Conservation (phyloP, 352 stramenopile species). For the Phytophthora sojae region DNA sequence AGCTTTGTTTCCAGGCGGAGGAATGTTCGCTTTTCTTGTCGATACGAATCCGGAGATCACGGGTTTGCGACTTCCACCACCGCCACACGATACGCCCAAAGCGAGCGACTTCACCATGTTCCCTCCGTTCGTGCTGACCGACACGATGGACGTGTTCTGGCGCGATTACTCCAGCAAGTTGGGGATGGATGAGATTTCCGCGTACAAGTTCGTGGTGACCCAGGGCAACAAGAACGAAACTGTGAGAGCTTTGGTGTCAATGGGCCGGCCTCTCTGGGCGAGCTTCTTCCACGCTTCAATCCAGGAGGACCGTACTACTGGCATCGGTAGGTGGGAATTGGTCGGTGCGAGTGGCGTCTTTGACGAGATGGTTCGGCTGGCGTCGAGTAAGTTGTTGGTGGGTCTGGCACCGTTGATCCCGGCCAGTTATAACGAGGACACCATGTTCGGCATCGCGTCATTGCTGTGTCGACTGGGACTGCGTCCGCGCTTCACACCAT, state of each 20-base stretch:
- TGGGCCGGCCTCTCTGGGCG: not conserved
- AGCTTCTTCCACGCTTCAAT: not conserved
- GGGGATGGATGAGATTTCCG: not conserved
- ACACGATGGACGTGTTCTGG: slow-evolving; percentile 4
- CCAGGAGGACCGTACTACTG: not conserved
- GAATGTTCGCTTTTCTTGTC: not conserved
- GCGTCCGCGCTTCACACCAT: not conserved
- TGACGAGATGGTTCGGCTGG: not conserved
- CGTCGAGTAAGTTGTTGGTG: not conserved
- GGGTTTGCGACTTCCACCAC: not conserved
- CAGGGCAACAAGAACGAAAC: not conserved
- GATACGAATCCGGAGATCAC: not conserved
- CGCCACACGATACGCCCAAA: not conserved
- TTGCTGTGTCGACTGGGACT: slow-evolving; percentile 1
- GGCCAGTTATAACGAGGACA: not conserved
- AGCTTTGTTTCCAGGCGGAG: not conserved
- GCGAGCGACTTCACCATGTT: not conserved
- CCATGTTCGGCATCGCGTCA: slow-evolving; percentile 3
- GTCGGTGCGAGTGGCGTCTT: not conserved
- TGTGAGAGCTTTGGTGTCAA: not conserved
- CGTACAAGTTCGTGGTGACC: not conserved
- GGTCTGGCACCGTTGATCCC: not conserved
- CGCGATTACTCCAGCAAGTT: not conserved
- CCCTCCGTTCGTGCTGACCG: not conserved
- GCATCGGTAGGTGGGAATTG: not conserved